Evolutionary conservation across 2,329 filamentous ascomycete species (phyloP), one percentile per base, ranked within the genome.

Genomic region (Aotearoamyces nothofagi): DNA sequence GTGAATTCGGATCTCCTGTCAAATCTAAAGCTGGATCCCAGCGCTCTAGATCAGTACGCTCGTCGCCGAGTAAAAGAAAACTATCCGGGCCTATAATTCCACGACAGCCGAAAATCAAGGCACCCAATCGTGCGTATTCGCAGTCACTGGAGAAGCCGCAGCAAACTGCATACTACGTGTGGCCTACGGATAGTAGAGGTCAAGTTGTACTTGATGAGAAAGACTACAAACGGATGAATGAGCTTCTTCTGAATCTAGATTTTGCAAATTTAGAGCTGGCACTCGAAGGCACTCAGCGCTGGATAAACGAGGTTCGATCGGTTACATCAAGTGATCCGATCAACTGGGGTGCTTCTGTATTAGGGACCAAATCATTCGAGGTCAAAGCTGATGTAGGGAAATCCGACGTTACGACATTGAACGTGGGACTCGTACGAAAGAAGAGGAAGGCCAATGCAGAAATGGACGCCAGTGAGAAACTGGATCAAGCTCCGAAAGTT

Each of bases 211-310:
- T 84, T 3, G 62, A 68, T 9, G 69, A 77, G 13, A 55, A 59
- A 15, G 62, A 66, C 27, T 84, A 83, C 52, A 71, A 72, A 37
- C 67, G 77, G 8, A 67, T 72, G 6, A 61, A 70, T 12, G 78
- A 83, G 39, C 54, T 82, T 7, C 58, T 90, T 0, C 61, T 86
- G 4, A 69, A 77, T 33, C 65, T 84, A 0, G 78, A 84, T 48
- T 90, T 90, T 50, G 61, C 69, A 1, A 76, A 65, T 6, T 51
- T 72, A 3, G 65, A 68, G 8, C 66, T 76, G 26, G 73, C 77
- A 0, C 57, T 55, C 2, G 58, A 60, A 17, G 82, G 78, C 43
- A 81, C 79, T 3, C 56, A 52, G 29, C 68, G 77, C 30, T 90
- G 80, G 79, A 60, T 73, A 24, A 62, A 62, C 9, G 78, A 87